Evolutionary conservation across 1,139 yeast genomes (phyloP).

Genomic region (Blastobotrys raffinosifermentans): DNA sequence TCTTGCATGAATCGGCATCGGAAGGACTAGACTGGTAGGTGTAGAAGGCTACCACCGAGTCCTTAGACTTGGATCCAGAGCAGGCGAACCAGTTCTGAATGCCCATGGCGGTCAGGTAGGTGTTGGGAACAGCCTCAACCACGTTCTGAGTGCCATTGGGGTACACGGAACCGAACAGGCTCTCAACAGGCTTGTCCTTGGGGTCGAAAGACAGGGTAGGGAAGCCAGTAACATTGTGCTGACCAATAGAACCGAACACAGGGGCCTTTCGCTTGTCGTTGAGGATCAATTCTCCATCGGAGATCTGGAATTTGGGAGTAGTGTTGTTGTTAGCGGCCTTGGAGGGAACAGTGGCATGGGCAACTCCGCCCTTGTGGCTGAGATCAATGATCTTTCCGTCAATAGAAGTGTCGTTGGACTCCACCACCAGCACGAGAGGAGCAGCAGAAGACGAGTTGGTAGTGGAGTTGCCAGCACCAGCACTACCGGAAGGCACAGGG

Average conservation of each 20-base stretch:
- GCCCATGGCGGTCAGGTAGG: conserved; percentile 5
- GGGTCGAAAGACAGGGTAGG: conserved; percentile 4
- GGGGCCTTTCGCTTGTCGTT: not conserved
- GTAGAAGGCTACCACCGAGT: conserved; percentile 4
- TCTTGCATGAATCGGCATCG: not conserved
- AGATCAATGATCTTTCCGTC: conserved; percentile 1
- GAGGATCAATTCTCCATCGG: not conserved
- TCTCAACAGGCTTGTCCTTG: conserved; percentile 1
- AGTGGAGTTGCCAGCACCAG: not conserved
- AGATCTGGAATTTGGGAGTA: not conserved
- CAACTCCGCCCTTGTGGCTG: not conserved
- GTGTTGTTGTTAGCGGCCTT: not conserved
- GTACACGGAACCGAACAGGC: not conserved
- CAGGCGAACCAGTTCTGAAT: conserved; percentile 3
- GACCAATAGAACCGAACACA: conserved; percentile 2
- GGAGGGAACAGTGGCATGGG: conserved; percentile 1
- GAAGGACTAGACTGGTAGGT: not conserved
- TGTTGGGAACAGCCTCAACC: not conserved
- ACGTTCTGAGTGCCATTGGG: not conserved
- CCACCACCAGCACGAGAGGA: conserved; percentile 2
- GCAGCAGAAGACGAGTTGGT: not conserved
- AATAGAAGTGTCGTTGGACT: conserved; percentile 3
- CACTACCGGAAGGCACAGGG: not conserved
- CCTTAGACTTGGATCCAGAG: not conserved
- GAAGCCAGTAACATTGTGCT: conserved; percentile 4